Conservation (phyloP, 1,284 basidiomycete genomes). For the Afroboletus lepidellus region DNA sequence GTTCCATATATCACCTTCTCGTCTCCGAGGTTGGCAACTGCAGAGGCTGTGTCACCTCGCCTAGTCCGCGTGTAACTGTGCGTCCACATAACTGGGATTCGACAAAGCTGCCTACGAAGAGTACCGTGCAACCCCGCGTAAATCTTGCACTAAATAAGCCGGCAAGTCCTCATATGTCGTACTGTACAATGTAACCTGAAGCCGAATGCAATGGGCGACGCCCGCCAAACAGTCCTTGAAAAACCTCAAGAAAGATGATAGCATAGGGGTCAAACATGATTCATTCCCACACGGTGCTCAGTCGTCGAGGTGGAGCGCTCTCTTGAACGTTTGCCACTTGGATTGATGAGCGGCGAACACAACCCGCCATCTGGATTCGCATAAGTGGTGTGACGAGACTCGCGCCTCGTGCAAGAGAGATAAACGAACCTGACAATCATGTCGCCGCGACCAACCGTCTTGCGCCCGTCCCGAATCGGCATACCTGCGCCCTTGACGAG, state of each 20-base stretch:
- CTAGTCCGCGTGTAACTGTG: constrained; percentile 15
- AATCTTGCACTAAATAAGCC: background rate
- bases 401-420: constrained; percentile 6
- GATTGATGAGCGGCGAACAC: constrained; percentile 30
- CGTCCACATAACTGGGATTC: background rate
- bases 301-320: constrained; percentile 25
- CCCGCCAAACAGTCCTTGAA: constrained; percentile 18
- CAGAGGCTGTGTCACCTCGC: constrained; percentile 12
- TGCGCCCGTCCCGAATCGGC: constrained; percentile 71
- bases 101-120: background rate
- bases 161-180: constrained; percentile 11
- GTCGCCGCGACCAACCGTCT: constrained; percentile 70
- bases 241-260: constrained; percentile 17
- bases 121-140: background rate
- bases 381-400: constrained; percentile 1
- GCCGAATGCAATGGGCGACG: constrained; percentile 6
- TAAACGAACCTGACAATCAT: constrained; percentile 67
- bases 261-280: constrained; percentile 21
- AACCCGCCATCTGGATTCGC: constrained; percentile 29
- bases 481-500: constrained; percentile 75
- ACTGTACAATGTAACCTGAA: constrained; percentile 29
- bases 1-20: constrained; percentile 2
- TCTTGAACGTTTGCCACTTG: constrained; percentile 35
- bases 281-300: constrained; percentile 16
- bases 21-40: background rate